Percentiles rank a stretch among this genome's conserved stretches.
phyloP scores from a whole-genome alignment of 768 basidiomycete species.

The Goffeauzyma gilvescens region DNA sequence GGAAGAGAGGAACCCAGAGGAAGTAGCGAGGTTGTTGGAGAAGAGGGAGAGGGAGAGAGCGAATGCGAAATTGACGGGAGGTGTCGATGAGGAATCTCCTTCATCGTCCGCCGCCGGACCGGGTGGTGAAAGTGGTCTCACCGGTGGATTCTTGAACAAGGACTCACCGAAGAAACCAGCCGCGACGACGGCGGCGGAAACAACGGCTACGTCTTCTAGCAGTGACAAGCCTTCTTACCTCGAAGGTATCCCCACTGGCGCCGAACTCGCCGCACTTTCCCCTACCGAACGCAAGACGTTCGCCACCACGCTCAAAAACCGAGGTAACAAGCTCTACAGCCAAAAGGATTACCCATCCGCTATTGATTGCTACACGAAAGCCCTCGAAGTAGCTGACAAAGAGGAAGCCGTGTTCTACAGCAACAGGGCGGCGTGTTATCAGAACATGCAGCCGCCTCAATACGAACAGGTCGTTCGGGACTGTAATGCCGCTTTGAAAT shows the following conservation, averaged over 20 bases:
- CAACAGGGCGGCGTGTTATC: constrained; percentile 96
- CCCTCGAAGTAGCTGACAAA: constrained; percentile 35
- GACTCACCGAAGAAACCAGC: no score
- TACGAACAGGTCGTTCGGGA: constrained; percentile 65
- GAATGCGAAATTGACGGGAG: no score
- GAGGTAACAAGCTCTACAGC: constrained; percentile 36
- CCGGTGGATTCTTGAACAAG: no score
- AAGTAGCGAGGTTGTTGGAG: constrained; percentile 8
- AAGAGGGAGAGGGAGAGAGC: no score
- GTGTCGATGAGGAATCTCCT: no score
- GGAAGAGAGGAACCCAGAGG: constrained; percentile 47
- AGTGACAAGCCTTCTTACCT: constrained; percentile 6
- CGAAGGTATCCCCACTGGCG: not conserved
- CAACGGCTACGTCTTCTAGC: no score
- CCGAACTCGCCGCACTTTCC: constrained; percentile 1
- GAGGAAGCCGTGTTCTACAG: constrained; percentile 86
- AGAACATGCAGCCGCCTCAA: constrained; percentile 73
- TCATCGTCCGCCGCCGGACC: no score
- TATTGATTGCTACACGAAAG: constrained; percentile 35
- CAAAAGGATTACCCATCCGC: constrained; percentile 34
- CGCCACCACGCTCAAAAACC: constrained; percentile 39
- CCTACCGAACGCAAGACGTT: constrained; percentile 32
- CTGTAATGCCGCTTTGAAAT: constrained; percentile 67
- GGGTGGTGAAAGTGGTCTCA: no score
- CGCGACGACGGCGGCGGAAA: no score